Percentiles rank a stretch among this genome's conserved stretches.
phyloP scores from a whole-genome alignment of 495 filamentous ascomycete species.

The Acidiella bohemica region DNA sequence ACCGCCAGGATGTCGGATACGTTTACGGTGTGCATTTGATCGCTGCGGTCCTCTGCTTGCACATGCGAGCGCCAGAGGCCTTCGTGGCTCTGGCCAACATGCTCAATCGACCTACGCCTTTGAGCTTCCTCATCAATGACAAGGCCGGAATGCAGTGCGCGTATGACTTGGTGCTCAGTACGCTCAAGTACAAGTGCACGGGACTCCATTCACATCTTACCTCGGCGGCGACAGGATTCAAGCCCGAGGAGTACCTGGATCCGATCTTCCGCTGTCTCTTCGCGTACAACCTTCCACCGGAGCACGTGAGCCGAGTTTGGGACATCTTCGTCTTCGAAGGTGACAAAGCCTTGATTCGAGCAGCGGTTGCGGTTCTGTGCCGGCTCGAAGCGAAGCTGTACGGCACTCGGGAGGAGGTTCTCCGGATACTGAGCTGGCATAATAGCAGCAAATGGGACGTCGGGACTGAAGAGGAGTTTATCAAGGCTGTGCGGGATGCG shows the following conservation, averaged over 20 bases:
- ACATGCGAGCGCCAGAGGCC: constrained; percentile 57
- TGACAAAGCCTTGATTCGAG: constrained; percentile 64
- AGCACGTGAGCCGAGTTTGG: constrained; percentile 69
- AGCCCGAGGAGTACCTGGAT: constrained; percentile 41
- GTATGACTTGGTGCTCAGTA: constrained; percentile 57
- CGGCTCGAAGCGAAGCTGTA: constrained; percentile 50
- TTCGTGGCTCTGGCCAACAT: constrained; percentile 79
- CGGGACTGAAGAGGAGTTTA: constrained; percentile 55
- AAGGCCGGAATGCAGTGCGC: constrained; percentile 54
- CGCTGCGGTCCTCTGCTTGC: constrained; percentile 73
- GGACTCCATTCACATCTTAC: constrained; percentile 54
- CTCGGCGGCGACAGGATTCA: constrained; percentile 28
- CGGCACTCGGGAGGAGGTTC: constrained; percentile 38
- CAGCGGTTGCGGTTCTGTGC: constrained; percentile 58
- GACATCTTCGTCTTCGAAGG: constrained; percentile 93
- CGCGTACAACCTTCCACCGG: constrained; percentile 47
- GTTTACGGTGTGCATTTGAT: constrained; percentile 75
- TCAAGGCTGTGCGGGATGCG: constrained; percentile 50
- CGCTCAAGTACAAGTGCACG: constrained; percentile 58
- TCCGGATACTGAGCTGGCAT: constrained; percentile 40
- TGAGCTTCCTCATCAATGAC: constrained; percentile 77
- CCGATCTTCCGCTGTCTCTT: constrained; percentile 47
- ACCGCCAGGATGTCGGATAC: constrained; percentile 86
- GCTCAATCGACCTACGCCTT: constrained; percentile 74
- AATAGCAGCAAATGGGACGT: constrained; percentile 28